Base-by-base conservation (phyloP, 345 rosid species). In the Eutrema japonicum region DNA sequence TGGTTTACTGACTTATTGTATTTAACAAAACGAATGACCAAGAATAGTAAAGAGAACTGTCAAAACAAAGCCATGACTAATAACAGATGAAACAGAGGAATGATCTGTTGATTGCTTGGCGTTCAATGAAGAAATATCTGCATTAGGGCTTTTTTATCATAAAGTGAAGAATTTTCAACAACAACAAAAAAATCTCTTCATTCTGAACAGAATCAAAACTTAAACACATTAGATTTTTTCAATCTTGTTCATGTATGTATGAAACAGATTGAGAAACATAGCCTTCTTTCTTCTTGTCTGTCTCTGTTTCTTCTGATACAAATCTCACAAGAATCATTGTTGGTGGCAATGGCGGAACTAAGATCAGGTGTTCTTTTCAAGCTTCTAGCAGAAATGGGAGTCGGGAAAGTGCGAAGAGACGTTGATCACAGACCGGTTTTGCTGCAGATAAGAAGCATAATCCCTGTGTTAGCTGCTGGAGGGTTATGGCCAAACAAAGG, bases 401-500 rank as follows among this genome's bases (percentile, higher is more conserved):
- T 62, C 8, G 77, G 83, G 54, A 85, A 80, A 53, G 68, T 56
- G 32, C 14, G 79, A 53, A 32, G 50, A 29, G 77, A 76, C 22
- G 67, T 32, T 0, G 61, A 78, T 66, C 52, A 73, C 45, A 64
- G 69, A 50, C 86, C 91, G 11, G 85, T 82, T 16, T 64, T 92
- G 81, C 66, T 89, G 16, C 91, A 92, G 78, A 88, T 88, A 49
- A 79, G 85, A 66, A 83, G 92, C 78, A 89, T 88, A 77, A 78
- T 89, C 41, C 98, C 98, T n/a, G 81, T 85, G n/a, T 64, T 92
- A 73, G 79, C 77, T 18, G 81, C 84, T 30, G 87, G 84, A 22
- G 88, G 88, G 49, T 85, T 89, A 65, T 92, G 89, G 92, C 94
- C 89, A 18, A 87, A 85, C 74, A 80, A 78, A 73, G 96, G 98